A percentile compares a stretch with the other conserved stretches of the same genome.
Conservation (phyloP, 2,329 filamentous ascomycete genomes). For the Podosphaera xanthii region DNA sequence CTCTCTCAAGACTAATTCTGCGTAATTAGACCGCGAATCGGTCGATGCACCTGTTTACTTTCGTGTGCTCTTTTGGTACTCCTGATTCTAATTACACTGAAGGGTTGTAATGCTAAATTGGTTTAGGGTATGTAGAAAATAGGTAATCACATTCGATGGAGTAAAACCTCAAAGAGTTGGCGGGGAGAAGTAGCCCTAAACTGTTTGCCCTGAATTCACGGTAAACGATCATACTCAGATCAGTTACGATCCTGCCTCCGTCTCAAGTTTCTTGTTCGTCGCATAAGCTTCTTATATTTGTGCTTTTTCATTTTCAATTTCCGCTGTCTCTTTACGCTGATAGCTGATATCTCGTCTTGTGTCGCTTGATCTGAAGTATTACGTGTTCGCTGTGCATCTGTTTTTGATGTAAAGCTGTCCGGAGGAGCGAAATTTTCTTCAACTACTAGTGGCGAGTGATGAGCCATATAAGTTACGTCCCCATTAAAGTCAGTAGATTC, state of each 20-base stretch:
- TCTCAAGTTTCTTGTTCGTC: slow-evolving; percentile 67
- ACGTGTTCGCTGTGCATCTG: slow-evolving; percentile 38
- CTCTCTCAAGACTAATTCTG: no score
- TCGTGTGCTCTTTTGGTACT: no score
- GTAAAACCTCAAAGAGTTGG: no score
- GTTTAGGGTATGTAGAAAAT: no score
- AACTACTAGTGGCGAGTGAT: slow-evolving; percentile 33
- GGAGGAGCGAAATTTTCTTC: slow-evolving; percentile 17
- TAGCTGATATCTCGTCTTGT: slow-evolving; percentile 44
- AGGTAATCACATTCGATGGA: no score
- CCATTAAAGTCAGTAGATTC: slow-evolving; percentile 37
- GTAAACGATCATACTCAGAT: background rate
- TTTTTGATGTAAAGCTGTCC: slow-evolving; percentile 43
- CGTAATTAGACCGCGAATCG: no score
- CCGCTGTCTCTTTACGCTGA: slow-evolving; percentile 78
- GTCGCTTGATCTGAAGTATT: slow-evolving; percentile 27
- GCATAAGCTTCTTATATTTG: slow-evolving; percentile 99
- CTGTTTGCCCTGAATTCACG: no score
- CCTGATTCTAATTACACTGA: no score
- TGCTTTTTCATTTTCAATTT: slow-evolving; percentile 99
- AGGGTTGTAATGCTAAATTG: no score
- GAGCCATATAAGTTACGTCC: slow-evolving; percentile 34
- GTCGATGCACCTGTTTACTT: no score
- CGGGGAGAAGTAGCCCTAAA: no score
- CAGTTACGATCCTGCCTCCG: slow-evolving; percentile 31